Evolutionary conservation across 257 asterid species (phyloP).

Genomic region (Solanum etuberosum): DNA sequence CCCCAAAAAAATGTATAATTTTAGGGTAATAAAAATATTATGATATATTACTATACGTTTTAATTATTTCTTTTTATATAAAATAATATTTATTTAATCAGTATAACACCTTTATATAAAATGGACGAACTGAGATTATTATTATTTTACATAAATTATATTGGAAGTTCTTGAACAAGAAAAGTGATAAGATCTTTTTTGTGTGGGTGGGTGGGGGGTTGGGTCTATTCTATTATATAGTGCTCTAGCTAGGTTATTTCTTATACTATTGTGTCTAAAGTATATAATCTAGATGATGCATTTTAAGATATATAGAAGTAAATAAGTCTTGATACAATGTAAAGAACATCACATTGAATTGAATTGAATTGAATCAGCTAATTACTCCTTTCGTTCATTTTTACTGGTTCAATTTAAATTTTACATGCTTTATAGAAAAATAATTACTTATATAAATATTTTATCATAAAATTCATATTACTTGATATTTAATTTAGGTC

Average conservation of each 20-base stretch:
- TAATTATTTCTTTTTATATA: no score
- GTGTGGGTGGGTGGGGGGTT: no score
- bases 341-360: background rate
- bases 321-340: background rate
- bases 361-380: background rate
- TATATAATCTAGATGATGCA: background rate
- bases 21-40: background rate
- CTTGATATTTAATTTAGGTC: background rate
- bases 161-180: background rate
- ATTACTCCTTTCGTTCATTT: no score
- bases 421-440: no score
- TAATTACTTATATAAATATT: background rate
- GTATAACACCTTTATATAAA: background rate
- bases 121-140: background rate
- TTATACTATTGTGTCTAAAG: background rate
- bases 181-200: background rate
- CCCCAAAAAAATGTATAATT: background rate
- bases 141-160: background rate
- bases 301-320: background rate
- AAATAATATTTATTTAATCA: no score
- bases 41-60: background rate
- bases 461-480: background rate
- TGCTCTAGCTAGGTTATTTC: background rate
- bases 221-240: background rate
- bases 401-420: background rate